Base-by-base conservation (phyloP, 2,329 filamentous ascomycete genomes). In the Xylariaceae sp. region DNA sequence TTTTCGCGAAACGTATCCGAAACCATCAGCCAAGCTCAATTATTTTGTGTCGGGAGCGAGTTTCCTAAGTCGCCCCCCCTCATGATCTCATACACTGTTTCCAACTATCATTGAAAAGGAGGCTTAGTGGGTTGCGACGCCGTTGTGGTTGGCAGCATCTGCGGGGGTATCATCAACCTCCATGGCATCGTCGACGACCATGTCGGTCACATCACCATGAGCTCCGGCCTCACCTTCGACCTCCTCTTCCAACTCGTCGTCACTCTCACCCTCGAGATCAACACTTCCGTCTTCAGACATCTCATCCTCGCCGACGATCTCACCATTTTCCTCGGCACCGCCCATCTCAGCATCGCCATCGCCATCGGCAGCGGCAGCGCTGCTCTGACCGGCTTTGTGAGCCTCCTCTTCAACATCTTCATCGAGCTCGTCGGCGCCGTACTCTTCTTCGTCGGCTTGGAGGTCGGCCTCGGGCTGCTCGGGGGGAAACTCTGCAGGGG, bases 401-500 rank as follows among this genome's bases (percentile, higher is more conserved):
- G 75, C 84, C 56, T 74, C 76, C 39, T 79, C 81, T 44, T 81
- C 83, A 6, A 74, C 84, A 17, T 83, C 85, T 56, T 86, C 87
- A 51, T 91, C 90, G 13, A 85, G 86, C 75, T 97, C 92, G 56
- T 97, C 94, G 17, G 89, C 91, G 63, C 93, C 94, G 71, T 99
- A 99, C 10, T 75, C 84, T n/a, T 83, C 85, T 56, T 86, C 87
- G 52, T 91, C 90, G 74, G 96, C 93, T 58, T 97, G 94, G 18
- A 88, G 82, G 71, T 99, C 95, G 56, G 92, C 94, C 74, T 99
- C 94, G 48, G 94, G 94, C 77, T 99, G 94, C 74, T 99, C 94
- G 62, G 94, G 95, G 35, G 94, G 94, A 74, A 90, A 99, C 76
- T 99, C 93, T 65, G 94, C 87, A 2, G 94, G 94, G 35, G 94